Percentiles rank a stretch among this genome's conserved stretches.
Evolutionary conservation across 805 yeast genomes (phyloP).

Genomic region (Kazachstania bromeliacearum): DNA sequence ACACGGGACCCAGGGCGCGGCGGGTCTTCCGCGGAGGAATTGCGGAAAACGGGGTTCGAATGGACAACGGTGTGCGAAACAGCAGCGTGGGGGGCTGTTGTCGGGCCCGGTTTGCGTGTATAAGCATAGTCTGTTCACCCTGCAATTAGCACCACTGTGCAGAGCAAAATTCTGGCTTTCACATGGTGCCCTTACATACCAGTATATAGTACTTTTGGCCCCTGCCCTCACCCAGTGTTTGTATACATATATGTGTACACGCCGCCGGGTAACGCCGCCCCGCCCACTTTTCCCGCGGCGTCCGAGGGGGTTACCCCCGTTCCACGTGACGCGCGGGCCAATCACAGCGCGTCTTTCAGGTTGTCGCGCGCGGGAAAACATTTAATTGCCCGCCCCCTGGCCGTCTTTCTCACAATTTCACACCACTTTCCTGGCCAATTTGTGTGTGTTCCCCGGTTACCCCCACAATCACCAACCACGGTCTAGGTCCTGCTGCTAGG

Average conservation of each 20-base stretch:
- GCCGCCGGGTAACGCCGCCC: neutral
- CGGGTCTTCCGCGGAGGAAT: neutral
- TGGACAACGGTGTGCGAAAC: neutral
- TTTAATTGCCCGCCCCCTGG: neutral
- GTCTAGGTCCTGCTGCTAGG: no score
- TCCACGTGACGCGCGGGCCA: constrained; percentile 12
- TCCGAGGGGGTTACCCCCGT: constrained; percentile 7
- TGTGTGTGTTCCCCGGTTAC: no score
- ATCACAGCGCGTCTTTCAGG: constrained; percentile 10
- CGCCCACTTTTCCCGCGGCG: neutral
- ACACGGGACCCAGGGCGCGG: no score
- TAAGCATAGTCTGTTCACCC: neutral
- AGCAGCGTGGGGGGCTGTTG: neutral
- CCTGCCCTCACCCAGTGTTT: no score
- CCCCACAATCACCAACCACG: no score
- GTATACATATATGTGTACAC: no score
- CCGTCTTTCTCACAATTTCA: neutral
- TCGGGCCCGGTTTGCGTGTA: neutral
- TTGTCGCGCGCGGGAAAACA: neutral
- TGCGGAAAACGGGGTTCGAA: neutral
- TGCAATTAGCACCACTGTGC: constrained; percentile 1
- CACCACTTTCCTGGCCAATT: constrained; percentile 1
- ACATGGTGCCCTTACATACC: neutral
- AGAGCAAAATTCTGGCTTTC: constrained; percentile 1
- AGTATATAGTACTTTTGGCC: neutral